Base-by-base conservation (phyloP, 1,139 yeast genomes). In the Geotrichum aggregatum region DNA sequence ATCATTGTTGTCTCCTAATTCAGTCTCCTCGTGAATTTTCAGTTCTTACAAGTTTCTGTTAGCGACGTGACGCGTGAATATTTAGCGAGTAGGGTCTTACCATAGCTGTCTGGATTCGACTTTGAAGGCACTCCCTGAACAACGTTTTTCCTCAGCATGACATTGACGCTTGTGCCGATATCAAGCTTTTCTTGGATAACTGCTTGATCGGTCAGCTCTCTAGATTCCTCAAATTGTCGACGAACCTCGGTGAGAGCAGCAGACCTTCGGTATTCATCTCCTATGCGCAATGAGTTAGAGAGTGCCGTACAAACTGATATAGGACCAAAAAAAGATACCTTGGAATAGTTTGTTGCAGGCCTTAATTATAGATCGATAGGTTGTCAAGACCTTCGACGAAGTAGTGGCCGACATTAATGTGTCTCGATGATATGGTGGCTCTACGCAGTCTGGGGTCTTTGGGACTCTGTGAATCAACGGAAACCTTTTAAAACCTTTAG, bases 1-100 rank as follows among this genome's bases (percentile, higher is more conserved):
- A 44, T 75, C 71, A 18, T 82, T 95, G 66, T 92, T 92, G 65
- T 89, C 96, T 13, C 98, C 98, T 50, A 91, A 74, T 68, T 92
- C 98, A 0, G 95, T 87, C 49, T 84, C 80, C 50, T 80, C 72
- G 65, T 88, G 96, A 61, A 92, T 83, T 58, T 84, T 83, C 62
- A 89, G 72, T 53, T 71, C 67, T 65, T 44, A 11, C 11, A 16
- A 26, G 14, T 2, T 4, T 1, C 1, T 21, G 35, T 41, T 41
- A 41, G 44, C n/a, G n/a, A n/a, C n/a, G n/a, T n/a, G n/a, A n/a
- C n/a, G n/a, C n/a, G n/a, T n/a, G n/a, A n/a, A n/a, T n/a, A n/a
- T n/a, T n/a, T n/a, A n/a, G n/a, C 39, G 33, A 3, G 5, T n/a
- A 14, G 13, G 28, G 14, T 63, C 68, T 55, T 55, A 63, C 67